phyloP scores from a whole-genome alignment of 352 stramenopile genomes.

The Phytophthora macrochlamydospora region DNA sequence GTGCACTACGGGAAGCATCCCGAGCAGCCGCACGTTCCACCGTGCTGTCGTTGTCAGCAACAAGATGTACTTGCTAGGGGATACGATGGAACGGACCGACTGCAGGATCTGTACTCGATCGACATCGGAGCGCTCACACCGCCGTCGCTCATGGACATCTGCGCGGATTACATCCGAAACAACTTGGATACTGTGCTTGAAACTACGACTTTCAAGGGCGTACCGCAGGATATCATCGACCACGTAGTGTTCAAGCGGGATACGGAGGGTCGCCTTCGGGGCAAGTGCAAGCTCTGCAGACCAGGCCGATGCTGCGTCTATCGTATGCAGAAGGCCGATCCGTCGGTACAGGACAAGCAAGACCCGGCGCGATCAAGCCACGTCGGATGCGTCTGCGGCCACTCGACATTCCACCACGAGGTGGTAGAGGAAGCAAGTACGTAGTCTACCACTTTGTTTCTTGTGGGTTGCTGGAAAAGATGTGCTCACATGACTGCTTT shows the following conservation, averaged over 20 bases:
- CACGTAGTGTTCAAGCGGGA: conserved; percentile 84
- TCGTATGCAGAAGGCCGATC: conserved; percentile 46
- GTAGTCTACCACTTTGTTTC: conserved; percentile 9
- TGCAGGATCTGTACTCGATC: conserved; percentile 88
- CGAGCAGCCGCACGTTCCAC: conserved; percentile 88
- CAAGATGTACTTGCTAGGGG: conserved; percentile 89
- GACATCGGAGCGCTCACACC: conserved; percentile 81
- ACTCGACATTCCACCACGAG: conserved; percentile 80
- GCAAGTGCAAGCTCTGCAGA: conserved; percentile 78
- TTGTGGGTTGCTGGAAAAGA: not conserved
- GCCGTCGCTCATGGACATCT: conserved; percentile 75
- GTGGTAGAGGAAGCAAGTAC: conserved; percentile 77
- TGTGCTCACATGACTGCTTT: conserved; percentile 17
- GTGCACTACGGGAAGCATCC: conserved; percentile 79
- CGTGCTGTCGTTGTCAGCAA: conserved; percentile 76
- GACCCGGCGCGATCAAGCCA: conserved; percentile 32
- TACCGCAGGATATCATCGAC: conserved; percentile 79
- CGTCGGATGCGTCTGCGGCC: conserved; percentile 66
- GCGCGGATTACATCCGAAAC: conserved; percentile 66
- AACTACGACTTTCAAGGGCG: conserved; percentile 74
- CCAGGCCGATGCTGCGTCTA: conserved; percentile 76
- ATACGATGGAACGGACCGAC: conserved; percentile 84
- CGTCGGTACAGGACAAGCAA: conserved; percentile 33
- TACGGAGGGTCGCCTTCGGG: conserved; percentile 59
- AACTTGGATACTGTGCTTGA: conserved; percentile 71